Evolutionary conservation across 495 filamentous ascomycete species (phyloP).

Genomic region (Hypoxylon intermedium): DNA sequence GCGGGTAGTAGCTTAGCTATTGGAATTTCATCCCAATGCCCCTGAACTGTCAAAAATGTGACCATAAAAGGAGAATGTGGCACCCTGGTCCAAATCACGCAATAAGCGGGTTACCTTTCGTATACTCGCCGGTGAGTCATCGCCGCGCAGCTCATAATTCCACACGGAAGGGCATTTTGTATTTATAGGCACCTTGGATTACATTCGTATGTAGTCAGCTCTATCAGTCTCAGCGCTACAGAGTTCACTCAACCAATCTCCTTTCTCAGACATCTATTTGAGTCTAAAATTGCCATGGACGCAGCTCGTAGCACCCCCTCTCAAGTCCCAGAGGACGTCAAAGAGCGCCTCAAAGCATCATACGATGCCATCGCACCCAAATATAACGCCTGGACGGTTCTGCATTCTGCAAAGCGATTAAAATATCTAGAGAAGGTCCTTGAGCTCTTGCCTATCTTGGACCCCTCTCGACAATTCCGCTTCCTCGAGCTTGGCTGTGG

Average conservation of each 20-base stretch:
- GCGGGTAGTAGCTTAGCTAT: no score
- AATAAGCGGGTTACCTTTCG: no score
- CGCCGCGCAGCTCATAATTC: no score
- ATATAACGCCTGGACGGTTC: constrained; percentile 44
- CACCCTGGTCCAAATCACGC: no score
- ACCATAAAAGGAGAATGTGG: no score
- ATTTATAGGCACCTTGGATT: no score
- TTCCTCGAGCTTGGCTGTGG: constrained; percentile 51
- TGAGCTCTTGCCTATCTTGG: constrained; percentile 10
- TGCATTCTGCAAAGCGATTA: constrained; percentile 27
- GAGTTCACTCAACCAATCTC: background rate
- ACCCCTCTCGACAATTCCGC: background rate
- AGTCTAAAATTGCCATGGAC: background rate
- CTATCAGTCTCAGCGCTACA: no score
- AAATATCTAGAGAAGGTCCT: constrained; percentile 38
- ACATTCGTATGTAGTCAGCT: background rate
- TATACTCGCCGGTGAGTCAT: no score
- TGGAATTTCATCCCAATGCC: no score
- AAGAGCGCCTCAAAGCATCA: constrained; percentile 42
- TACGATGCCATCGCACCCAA: constrained; percentile 45
- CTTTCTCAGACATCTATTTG: background rate
- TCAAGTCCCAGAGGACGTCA: constrained; percentile 31
- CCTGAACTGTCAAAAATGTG: no score
- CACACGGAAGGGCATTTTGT: no score
- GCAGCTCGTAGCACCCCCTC: background rate